Percentiles rank a stretch among this genome's conserved stretches.
phyloP scores from a whole-genome alignment of 306 rosid species.

The Castanospermum australe region DNA sequence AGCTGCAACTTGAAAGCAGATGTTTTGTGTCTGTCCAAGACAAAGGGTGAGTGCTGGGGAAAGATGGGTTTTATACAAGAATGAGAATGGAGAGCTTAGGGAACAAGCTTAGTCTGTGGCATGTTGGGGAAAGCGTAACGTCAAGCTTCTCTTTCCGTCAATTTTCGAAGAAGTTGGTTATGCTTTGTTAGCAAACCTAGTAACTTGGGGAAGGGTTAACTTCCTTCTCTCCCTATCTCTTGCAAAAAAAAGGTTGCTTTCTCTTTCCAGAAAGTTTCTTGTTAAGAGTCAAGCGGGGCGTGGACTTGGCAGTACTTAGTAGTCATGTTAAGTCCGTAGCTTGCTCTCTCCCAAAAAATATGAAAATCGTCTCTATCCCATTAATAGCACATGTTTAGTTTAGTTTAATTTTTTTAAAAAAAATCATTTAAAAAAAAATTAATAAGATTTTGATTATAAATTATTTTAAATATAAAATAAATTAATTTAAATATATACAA shows the following conservation, averaged over 20 bases:
- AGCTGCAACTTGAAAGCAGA: not conserved
- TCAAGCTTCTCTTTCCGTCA: conserved; percentile 35
- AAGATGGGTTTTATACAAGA: conserved; percentile 9
- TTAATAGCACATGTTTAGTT: too few species aligned
- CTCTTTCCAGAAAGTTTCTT: conserved; percentile 22
- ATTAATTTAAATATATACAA: too few species aligned
- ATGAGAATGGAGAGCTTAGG: conserved; percentile 35
- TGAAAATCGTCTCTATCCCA: not conserved
- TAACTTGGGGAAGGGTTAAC: conserved; percentile 41
- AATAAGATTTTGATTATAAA: too few species aligned
- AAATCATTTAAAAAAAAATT: too few species aligned
- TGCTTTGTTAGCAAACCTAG: conserved; percentile 20
- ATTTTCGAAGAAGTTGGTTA: conserved; percentile 30
- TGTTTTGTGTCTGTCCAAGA: not conserved
- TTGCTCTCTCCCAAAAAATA: not conserved
- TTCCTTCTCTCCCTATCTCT: not conserved
- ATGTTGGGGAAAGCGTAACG: conserved; percentile 46
- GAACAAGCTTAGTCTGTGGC: conserved; percentile 50
- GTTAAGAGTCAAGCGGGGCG: not conserved
- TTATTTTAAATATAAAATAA: too few species aligned
- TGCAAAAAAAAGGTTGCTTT: conserved; percentile 12
- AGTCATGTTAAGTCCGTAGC: not conserved
- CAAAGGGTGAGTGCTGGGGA: not conserved
- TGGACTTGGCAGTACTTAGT: not conserved
- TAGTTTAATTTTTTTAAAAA: too few species aligned